These are phyloP conservation scores for Adansonia grandidieri DNA, from an alignment of 441 rosid species.

Conservation along the genomic window DNA sequence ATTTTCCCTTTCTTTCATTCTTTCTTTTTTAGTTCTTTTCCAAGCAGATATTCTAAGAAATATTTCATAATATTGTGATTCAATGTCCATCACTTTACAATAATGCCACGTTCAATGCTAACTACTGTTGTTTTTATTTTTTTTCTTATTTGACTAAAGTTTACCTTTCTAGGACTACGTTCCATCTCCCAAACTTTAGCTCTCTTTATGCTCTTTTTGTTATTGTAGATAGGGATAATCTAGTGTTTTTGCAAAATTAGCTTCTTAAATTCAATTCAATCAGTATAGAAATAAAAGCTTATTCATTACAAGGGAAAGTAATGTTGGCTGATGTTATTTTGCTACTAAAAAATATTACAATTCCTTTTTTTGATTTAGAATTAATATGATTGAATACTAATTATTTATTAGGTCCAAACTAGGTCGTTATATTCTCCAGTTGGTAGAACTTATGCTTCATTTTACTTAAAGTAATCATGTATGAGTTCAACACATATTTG, in stretches of 20 bases:
- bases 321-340: constrained; percentile 61
- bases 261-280: constrained; percentile 63
- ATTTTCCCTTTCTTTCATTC: constrained; percentile 14
- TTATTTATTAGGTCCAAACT: constrained; percentile 20
- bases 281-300: constrained; percentile 83
- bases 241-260: constrained; percentile 88
- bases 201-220: constrained; percentile 27
- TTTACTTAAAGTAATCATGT: no score
- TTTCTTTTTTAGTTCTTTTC: neutral
- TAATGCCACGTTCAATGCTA: constrained; percentile 32
- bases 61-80: constrained; percentile 32
- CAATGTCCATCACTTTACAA: constrained; percentile 37
- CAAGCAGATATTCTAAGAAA: constrained; percentile 24
- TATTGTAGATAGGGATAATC: constrained; percentile 79
- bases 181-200: constrained; percentile 30
- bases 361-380: neutral
- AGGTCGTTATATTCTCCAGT: constrained; percentile 94
- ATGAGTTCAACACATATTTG: no score
- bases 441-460: constrained; percentile 76
- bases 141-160: constrained; percentile 48
- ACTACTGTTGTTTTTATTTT: constrained; percentile 40
- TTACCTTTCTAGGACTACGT: constrained; percentile 26
- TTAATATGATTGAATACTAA: neutral
- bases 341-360: constrained; percentile 11
- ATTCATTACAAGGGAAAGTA: constrained; percentile 91